phyloP scores from a whole-genome alignment of 148 eudicot species.

The Rhododendron williamsianum region DNA sequence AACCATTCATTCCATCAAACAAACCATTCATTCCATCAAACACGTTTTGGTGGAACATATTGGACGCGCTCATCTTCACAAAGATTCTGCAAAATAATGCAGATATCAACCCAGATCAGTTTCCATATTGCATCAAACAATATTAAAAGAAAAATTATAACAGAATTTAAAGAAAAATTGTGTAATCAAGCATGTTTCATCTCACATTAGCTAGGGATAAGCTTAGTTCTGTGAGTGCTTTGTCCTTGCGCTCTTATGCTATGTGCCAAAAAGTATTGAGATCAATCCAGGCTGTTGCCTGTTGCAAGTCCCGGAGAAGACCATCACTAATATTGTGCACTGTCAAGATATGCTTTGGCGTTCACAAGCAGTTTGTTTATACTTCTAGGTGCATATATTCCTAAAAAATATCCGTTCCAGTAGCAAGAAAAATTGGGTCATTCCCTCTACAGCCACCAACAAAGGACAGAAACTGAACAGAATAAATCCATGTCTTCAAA shows the following conservation, averaged over 20 bases:
- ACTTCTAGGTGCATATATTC: background rate
- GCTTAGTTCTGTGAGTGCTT: background rate
- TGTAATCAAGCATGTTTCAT: background rate
- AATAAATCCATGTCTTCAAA: background rate
- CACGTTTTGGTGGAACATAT: constrained; percentile 67
- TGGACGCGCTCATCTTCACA: constrained; percentile 62
- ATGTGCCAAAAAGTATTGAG: background rate
- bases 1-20: constrained; percentile 12
- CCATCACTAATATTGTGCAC: background rate
- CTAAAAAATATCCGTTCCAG: background rate
- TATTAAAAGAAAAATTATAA: background rate
- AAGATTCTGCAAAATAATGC: constrained; percentile 32
- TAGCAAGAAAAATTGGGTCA: background rate
- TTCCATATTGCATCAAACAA: background rate
- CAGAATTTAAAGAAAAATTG: background rate
- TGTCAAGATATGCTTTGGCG: background rate
- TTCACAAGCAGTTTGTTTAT: background rate
- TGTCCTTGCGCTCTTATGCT: background rate
- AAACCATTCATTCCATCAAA: constrained; percentile 11
- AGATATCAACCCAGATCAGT: constrained; percentile 6
- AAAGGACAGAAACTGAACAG: background rate
- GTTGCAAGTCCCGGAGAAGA: background rate
- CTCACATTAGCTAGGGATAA: background rate
- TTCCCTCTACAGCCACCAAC: background rate
- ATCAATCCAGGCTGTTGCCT: background rate